These are phyloP conservation scores for Rubia peregrina DNA, from an alignment of 305 asterid species.

Conservation along the genomic window DNA sequence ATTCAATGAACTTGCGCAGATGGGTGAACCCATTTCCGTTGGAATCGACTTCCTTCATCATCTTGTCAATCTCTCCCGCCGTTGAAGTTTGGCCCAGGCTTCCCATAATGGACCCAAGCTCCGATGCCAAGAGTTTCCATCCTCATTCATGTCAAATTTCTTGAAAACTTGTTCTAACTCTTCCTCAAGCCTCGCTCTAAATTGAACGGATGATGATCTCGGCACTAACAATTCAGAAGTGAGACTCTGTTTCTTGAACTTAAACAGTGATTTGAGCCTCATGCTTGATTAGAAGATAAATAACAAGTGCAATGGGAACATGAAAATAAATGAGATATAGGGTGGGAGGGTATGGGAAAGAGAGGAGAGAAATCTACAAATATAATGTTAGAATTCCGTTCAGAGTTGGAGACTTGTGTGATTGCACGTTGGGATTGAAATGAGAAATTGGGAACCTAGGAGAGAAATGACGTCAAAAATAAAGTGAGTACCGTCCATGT, in stretches of 20 bases:
- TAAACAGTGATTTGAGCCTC: constrained; percentile 56
- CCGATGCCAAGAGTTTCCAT: too few species aligned
- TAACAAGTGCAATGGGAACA: neutral
- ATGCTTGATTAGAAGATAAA: constrained; percentile 11
- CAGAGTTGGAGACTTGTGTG: neutral
- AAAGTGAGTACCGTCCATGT: neutral
- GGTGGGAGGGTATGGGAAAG: neutral
- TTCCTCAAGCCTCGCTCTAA: constrained; percentile 42
- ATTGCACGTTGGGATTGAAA: constrained; percentile 11
- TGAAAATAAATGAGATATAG: neutral
- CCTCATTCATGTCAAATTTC: constrained; percentile 48
- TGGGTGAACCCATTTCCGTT: too few species aligned
- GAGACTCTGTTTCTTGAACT: constrained; percentile 32
- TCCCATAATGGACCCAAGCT: too few species aligned
- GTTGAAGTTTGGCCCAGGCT: too few species aligned
- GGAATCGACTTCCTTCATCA: too few species aligned
- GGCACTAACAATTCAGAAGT: constrained; percentile 14
- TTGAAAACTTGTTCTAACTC: constrained; percentile 71
- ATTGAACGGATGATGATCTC: constrained; percentile 34
- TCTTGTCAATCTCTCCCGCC: too few species aligned
- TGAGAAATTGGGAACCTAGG: neutral
- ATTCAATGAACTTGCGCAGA: too few species aligned
- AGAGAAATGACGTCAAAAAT: neutral
- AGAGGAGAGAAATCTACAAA: neutral
- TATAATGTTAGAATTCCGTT: neutral